These are phyloP conservation scores for Sideroxylon spinosum DNA, from an alignment of 179 eudicot species.

Conservation along the genomic window DNA sequence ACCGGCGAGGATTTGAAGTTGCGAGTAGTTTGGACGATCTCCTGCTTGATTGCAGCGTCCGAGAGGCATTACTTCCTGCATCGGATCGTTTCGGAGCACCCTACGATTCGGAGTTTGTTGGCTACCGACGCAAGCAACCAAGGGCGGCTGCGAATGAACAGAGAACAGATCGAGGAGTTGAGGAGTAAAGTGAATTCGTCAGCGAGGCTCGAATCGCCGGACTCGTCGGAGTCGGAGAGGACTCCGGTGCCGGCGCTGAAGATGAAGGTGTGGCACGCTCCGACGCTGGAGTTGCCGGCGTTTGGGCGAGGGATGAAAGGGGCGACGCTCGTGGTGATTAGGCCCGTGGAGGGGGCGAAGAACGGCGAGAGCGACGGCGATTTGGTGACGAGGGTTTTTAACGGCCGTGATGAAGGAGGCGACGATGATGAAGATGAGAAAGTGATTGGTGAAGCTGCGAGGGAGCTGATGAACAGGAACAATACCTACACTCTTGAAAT, in stretches of 20 bases:
- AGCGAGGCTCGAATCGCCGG: background rate
- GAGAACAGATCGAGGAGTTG: conserved; percentile 38
- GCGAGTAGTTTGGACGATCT: conserved; percentile 66
- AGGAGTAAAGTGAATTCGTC: conserved; percentile 14
- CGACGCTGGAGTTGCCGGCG: conserved; percentile 43
- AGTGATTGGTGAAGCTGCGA: conserved; percentile 46
- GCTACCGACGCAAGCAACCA: conserved; percentile 49
- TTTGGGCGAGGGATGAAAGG: conserved; percentile 55
- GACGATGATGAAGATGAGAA: conserved; percentile 19
- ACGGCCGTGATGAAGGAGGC: no score
- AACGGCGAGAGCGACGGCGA: conserved; percentile 13
- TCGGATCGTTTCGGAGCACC: conserved; percentile 28
- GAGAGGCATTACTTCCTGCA: conserved; percentile 58
- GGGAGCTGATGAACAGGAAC: conserved; percentile 44
- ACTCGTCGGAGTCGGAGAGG: conserved; percentile 19
- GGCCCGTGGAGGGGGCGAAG: conserved; percentile 29
- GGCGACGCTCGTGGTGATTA: conserved; percentile 57
- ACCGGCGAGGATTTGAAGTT: conserved; percentile 45
- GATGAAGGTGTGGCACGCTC: conserved; percentile 62
- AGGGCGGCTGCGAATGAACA: conserved; percentile 52
- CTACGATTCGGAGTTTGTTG: conserved; percentile 26
- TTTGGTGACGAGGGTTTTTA: conserved; percentile 28
- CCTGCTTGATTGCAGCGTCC: conserved; percentile 62
- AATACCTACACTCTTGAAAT: conserved; percentile 51
- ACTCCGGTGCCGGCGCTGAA: conserved; percentile 51